Base-by-base conservation (phyloP, 495 filamentous ascomycete genomes). In the Lophium mytilinum region DNA sequence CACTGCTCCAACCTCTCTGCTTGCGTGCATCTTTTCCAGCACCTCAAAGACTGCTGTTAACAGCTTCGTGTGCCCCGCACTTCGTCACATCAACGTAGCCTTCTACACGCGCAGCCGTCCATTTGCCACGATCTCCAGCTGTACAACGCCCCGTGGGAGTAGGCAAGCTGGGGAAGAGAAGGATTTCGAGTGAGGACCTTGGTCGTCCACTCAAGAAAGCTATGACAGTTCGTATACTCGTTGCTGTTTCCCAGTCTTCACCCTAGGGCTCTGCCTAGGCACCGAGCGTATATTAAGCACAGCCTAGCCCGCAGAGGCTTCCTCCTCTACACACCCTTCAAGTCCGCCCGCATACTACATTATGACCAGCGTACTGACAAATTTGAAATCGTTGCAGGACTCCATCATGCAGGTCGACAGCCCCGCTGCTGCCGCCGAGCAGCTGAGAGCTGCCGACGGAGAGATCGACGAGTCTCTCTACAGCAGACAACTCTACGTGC, bases 391-490 rank as follows among this genome's bases (percentile, higher is more conserved):
- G 75, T 75, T 73, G 73, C 55, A 66, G 77, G 86, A 88, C 70
- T 80, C 77, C 73, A 83, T 82, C 57, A 91, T 95, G 87, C 83
- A 96, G 75, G 80, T 93, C 60, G 89, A 95, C 72, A 81, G 72
- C 60, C 73, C 76, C 50, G 70, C 76, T 55, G 76, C 80, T 41
- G 75, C 72, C 37, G 72, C 78, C 62, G 80, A 83, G 66, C 63
- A 75, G 66, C 77, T 85, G 62, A 82, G 84, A 64, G 75, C 83
- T 41, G 73, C 72, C 46, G 69, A 71, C 21, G 75, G 73, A 66
- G 81, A 94, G 62, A 97, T 99, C 74, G 94, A 99, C 70, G 94
- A 99, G 74, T 89, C 88, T 50, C 80, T 99, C 60, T 99, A 99
- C 79, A 96, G 90, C 72, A 83, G 94, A 55, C 94, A 99, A 74